These are phyloP conservation scores for Ophiostoma sp. DNA, from an alignment of 2,329 filamentous ascomycete genomes.

Conservation along the genomic window DNA sequence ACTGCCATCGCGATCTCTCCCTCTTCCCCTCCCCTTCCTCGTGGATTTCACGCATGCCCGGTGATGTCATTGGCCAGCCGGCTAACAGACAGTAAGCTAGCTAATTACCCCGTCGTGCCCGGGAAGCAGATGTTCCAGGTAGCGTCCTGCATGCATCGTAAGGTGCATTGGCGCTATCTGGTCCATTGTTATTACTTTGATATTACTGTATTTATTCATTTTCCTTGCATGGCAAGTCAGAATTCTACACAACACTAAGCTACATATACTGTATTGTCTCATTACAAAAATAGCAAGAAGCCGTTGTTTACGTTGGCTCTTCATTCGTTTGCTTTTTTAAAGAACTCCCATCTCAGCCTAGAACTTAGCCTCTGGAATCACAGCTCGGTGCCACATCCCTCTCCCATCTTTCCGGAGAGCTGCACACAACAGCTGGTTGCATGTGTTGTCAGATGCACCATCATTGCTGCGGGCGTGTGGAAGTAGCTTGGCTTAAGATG, in stretches of 20 bases:
- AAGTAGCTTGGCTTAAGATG: not conserved
- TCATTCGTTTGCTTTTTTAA: too few relatives aligned
- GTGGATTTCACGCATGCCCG: not conserved
- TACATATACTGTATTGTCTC: too few relatives aligned
- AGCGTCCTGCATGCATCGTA: not conserved
- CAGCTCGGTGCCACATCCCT: not conserved
- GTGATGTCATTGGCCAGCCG: conserved; percentile 6
- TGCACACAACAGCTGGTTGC: not conserved
- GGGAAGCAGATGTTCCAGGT: not conserved
- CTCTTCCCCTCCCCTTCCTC: not conserved
- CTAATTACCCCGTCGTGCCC: not conserved
- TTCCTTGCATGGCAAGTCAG: too few relatives aligned
- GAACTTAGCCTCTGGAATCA: too few relatives aligned
- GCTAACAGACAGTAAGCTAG: not conserved
- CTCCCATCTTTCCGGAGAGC: not conserved
- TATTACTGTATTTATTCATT: too few relatives aligned
- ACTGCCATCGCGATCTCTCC: conserved; percentile 4
- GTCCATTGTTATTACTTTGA: not conserved
- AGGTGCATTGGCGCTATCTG: not conserved
- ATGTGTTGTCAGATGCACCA: not conserved
- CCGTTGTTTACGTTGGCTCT: too few relatives aligned
- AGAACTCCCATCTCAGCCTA: too few relatives aligned
- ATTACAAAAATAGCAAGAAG: too few relatives aligned
- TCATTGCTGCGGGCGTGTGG: not conserved
- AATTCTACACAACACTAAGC: too few relatives aligned